phyloP scores from a whole-genome alignment of 345 rosid species.

The Dipteronia sinensis region DNA sequence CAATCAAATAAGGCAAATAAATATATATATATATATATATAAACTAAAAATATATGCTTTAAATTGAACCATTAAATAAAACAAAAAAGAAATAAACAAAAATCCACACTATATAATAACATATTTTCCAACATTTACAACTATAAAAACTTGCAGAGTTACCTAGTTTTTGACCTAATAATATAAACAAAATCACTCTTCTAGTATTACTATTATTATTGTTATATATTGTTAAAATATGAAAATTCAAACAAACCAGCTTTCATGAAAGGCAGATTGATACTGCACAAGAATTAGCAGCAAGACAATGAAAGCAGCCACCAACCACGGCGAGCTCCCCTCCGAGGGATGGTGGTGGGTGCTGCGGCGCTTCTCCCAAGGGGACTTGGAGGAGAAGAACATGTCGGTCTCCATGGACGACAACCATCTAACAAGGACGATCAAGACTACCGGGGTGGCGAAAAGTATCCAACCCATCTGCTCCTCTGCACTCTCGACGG shows the following conservation, averaged over 20 bases:
- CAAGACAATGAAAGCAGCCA: conserved; percentile 79
- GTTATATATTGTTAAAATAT: not conserved
- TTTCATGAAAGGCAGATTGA: conserved; percentile 71
- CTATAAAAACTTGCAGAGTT: not conserved
- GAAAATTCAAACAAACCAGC: conserved; percentile 47
- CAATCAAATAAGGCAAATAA: not conserved
- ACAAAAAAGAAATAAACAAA: not conserved
- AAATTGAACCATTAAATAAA: not conserved
- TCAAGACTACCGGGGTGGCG: conserved; percentile 50
- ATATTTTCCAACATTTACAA: not conserved
- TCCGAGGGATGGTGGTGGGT: conserved; percentile 49
- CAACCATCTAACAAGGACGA: conserved; percentile 61
- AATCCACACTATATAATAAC: not conserved
- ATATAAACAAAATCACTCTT: not conserved
- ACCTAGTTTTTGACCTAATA: not conserved
- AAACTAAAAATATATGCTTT: too few species aligned
- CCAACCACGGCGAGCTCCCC: conserved; percentile 94
- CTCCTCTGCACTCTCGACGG: conserved; percentile 52
- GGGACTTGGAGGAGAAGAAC: conserved; percentile 40
- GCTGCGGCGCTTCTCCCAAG: conserved; percentile 53
- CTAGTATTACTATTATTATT: too few species aligned
- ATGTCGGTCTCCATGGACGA: conserved; percentile 64
- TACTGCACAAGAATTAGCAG: conserved; percentile 67
- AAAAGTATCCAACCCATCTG: conserved; percentile 65
- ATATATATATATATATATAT: too few species aligned